A percentile compares a stretch with the other conserved stretches of the same genome.
These are phyloP conservation scores for Globisporangium radiosum DNA, from an alignment of 352 stramenopile species.

Conservation along the genomic window DNA sequence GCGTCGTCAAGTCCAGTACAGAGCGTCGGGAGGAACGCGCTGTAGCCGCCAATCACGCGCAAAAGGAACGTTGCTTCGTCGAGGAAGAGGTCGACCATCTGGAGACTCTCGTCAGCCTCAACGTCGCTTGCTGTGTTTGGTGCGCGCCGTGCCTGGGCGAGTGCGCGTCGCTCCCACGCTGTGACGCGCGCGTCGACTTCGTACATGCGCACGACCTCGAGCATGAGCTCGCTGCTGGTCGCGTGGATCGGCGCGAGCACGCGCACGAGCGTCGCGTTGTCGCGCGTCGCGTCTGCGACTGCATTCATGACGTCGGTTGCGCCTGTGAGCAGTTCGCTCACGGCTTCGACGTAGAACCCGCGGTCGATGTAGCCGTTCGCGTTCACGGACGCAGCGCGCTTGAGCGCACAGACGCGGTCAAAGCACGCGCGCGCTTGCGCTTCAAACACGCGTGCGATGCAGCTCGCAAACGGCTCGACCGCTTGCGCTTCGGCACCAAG, in stretches of 20 bases:
- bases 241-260: conserved; percentile 61
- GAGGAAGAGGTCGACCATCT: conserved; percentile 83
- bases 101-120: conserved; percentile 77
- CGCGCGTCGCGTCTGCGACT: conserved; percentile 48
- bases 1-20: conserved; percentile 40
- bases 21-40: conserved; percentile 41
- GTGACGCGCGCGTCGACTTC: conserved; percentile 60
- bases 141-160: conserved; percentile 44
- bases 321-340: conserved; percentile 64
- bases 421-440: conserved; percentile 44
- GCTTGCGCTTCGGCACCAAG: conserved; percentile 27
- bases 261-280: conserved; percentile 27
- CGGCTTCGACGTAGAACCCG: conserved; percentile 69
- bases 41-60: conserved; percentile 66
- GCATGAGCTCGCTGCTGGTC: conserved; percentile 33
- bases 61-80: conserved; percentile 78
- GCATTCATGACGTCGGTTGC: conserved; percentile 77
- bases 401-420: conserved; percentile 41
- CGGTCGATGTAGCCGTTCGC: conserved; percentile 82
- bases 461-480: conserved; percentile 27
- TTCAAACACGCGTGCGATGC: conserved; percentile 46
- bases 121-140: conserved; percentile 20
- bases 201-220: conserved; percentile 76
- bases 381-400: conserved; percentile 55
- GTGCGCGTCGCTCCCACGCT: conserved; percentile 70